A percentile compares a stretch with the other conserved stretches of the same genome.
Evolutionary conservation across 805 yeast genomes (phyloP).

Genomic region (Candida sanyiensis): DNA sequence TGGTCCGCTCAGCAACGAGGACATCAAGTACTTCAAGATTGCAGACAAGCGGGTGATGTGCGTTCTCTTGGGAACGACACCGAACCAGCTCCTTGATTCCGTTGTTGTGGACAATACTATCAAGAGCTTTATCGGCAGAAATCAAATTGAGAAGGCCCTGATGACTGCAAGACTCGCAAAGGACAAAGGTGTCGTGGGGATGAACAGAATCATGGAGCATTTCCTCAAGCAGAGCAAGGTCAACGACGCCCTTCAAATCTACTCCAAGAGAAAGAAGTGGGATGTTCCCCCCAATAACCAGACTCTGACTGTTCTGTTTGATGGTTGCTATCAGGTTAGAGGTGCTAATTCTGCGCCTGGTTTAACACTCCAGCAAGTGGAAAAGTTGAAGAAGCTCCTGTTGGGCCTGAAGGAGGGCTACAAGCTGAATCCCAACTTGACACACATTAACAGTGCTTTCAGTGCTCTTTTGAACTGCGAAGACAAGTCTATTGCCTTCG

Average conservation of each 20-base stretch:
- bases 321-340: constrained; percentile 36
- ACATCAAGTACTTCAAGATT: constrained; percentile 27
- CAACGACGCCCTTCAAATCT: constrained; percentile 44
- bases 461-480: constrained; percentile 38
- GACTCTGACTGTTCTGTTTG: constrained; percentile 41
- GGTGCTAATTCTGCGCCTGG: constrained; percentile 14
- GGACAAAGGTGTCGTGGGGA: constrained; percentile 49
- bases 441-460: constrained; percentile 42
- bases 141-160: constrained; percentile 47
- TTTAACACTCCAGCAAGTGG: constrained; percentile 32
- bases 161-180: constrained; percentile 44
- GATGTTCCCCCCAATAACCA: constrained; percentile 47
- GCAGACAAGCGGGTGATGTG: constrained; percentile 44
- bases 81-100: constrained; percentile 53
- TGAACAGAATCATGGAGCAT: constrained; percentile 56
- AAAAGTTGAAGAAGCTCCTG: constrained; percentile 30
- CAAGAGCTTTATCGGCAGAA: constrained; percentile 43
- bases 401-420: constrained; percentile 24
- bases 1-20: constrained; percentile 34
- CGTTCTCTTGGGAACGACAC: constrained; percentile 53
- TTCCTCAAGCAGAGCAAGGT: constrained; percentile 36
- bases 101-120: constrained; percentile 49
- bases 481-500: constrained; percentile 33
- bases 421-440: constrained; percentile 30
- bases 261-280: constrained; percentile 57